Percentiles rank a stretch among this genome's conserved stretches.
These are phyloP conservation scores for Letharia columbiana DNA, from an alignment of 495 filamentous ascomycete species.

Conservation along the genomic window DNA sequence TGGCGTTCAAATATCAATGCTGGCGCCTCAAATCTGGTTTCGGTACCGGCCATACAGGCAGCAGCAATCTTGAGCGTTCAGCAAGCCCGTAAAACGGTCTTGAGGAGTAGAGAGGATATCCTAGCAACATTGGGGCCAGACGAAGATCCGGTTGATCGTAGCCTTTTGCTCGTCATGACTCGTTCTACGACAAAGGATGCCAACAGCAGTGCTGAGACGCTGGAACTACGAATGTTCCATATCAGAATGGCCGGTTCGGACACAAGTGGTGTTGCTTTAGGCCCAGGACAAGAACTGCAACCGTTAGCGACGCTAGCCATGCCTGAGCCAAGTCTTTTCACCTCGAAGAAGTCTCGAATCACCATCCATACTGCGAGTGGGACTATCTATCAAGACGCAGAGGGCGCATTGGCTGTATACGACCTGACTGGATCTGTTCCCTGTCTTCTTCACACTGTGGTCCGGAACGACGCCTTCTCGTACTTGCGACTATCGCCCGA, in stretches of 20 bases:
- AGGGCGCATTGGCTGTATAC: constrained; percentile 14
- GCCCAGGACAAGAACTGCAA: not conserved
- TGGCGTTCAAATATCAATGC: constrained; percentile 23
- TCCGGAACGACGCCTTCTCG: constrained; percentile 6
- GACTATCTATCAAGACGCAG: constrained; percentile 17
- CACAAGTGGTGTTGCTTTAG: not conserved
- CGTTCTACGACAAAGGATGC: not conserved
- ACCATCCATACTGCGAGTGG: constrained; percentile 18
- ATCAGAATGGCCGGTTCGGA: not conserved
- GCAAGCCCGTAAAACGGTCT: constrained; percentile 36
- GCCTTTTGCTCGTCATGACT: constrained; percentile 19
- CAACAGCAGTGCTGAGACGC: not conserved
- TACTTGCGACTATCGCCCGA: constrained; percentile 20
- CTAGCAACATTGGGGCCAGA: constrained; percentile 18
- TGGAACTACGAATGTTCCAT: constrained; percentile 4
- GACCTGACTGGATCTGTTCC: constrained; percentile 18
- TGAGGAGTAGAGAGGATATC: constrained; percentile 39
- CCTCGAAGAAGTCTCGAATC: constrained; percentile 8
- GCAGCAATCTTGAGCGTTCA: constrained; percentile 31
- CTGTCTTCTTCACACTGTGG: constrained; percentile 10
- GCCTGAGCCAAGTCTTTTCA: constrained; percentile 13
- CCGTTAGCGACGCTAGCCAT: constrained; percentile 11
- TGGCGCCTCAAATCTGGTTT: constrained; percentile 31
- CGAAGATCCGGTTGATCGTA: not conserved
- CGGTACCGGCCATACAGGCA: constrained; percentile 33